Percentiles rank a stretch among this genome's conserved stretches.
Conservation (phyloP, 306 rosid genomes). For the Cucurbita pepo region DNA sequence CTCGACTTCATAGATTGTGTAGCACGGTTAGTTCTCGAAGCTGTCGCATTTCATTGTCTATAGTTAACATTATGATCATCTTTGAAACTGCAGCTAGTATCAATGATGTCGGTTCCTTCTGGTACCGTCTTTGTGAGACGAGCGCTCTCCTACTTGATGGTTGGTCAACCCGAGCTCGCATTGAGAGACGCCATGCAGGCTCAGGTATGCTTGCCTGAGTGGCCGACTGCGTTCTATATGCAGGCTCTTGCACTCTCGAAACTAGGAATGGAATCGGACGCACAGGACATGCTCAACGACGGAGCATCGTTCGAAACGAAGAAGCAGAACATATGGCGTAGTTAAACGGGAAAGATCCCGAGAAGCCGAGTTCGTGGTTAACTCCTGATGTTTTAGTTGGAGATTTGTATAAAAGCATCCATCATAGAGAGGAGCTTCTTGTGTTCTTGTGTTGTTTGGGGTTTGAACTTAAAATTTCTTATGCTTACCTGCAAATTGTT, state of each 20-base stretch:
- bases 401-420: not conserved
- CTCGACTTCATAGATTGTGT: not conserved
- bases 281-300: conserved; percentile 89
- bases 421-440: not conserved
- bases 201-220: conserved; percentile 86
- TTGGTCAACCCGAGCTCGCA: conserved; percentile 68
- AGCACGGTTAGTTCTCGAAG: not conserved
- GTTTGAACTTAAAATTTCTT: not conserved
- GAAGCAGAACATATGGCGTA: conserved; percentile 74
- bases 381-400: not conserved
- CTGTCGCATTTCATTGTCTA: not conserved
- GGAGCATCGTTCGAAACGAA: conserved; percentile 73
- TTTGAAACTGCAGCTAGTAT: conserved; percentile 38
- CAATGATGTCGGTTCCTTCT: conserved; percentile 69
- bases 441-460: not conserved
- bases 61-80: not conserved
- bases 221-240: conserved; percentile 92
- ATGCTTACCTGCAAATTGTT: not conserved
- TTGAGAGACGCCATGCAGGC: conserved; percentile 92
- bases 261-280: conserved; percentile 96
- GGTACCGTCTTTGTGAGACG: conserved; percentile 80
- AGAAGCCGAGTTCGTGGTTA: not conserved
- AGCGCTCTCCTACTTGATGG: conserved; percentile 78
- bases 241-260: conserved; percentile 89
- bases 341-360: conserved; percentile 11